Conservation (phyloP, 148 eudicot species). For the Rhododendron griersonianum region DNA sequence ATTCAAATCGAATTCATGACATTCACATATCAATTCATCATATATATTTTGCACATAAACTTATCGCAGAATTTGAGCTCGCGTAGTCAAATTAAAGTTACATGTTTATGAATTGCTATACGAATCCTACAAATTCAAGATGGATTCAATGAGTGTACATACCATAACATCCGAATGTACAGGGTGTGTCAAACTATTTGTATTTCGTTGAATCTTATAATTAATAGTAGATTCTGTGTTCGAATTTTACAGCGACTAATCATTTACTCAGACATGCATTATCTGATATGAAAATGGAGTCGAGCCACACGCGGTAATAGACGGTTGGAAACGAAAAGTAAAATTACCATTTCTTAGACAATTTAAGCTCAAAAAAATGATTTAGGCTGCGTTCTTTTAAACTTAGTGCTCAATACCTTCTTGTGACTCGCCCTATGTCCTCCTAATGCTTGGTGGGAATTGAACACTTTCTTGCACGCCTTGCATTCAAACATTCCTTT, state of each 20-base stretch:
- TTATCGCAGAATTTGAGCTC: too few relatives aligned
- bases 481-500: slow-evolving; percentile 50
- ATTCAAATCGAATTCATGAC: too few relatives aligned
- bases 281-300: too few relatives aligned
- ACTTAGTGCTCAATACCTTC: slow-evolving; percentile 12
- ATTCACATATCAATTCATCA: too few relatives aligned
- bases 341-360: background rate
- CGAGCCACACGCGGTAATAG: too few relatives aligned
- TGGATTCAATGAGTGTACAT: background rate
- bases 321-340: background rate
- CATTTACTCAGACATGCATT: too few relatives aligned
- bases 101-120: too few relatives aligned
- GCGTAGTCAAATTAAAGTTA: too few relatives aligned
- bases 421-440: slow-evolving; percentile 64
- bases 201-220: too few relatives aligned
- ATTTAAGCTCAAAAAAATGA: background rate
- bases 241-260: background rate
- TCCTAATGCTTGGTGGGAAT: slow-evolving; percentile 57
- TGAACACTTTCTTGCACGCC: slow-evolving; percentile 57
- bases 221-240: background rate
- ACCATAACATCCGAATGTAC: background rate
- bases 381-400: background rate
- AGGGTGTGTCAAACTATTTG: too few relatives aligned
- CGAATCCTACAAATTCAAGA: too few relatives aligned
- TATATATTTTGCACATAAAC: too few relatives aligned